A percentile compares a stretch with the other conserved stretches of the same genome.
These are phyloP conservation scores for Phalaenopsis hybrid DNA, from an alignment of 116 monocot genomes.

Conservation along the genomic window DNA sequence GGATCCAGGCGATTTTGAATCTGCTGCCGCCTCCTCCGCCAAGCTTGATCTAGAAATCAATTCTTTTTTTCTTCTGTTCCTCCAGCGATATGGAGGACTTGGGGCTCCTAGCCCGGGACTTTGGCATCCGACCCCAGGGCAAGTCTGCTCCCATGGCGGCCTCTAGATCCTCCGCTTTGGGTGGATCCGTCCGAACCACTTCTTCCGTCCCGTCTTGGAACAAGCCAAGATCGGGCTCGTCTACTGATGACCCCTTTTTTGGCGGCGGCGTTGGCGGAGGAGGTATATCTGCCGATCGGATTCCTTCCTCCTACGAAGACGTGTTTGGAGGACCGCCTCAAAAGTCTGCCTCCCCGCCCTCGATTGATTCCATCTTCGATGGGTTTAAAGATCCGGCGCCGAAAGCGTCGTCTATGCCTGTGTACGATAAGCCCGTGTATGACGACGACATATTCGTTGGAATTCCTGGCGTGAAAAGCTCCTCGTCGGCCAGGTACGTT, in stretches of 20 bases:
- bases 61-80: not conserved
- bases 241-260: constrained; percentile 6
- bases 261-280: constrained; percentile 1
- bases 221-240: constrained; percentile 14
- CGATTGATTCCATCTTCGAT: constrained; percentile 37
- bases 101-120: constrained; percentile 51
- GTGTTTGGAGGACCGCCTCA: constrained; percentile 21
- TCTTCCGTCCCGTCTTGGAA: constrained; percentile 4
- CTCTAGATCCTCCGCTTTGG: constrained; percentile 16
- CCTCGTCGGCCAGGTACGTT: constrained; percentile 33
- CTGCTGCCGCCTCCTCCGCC: not conserved
- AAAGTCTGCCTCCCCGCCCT: constrained; percentile 12
- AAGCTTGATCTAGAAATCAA: not conserved
- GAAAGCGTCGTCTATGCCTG: constrained; percentile 29
- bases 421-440: constrained; percentile 77
- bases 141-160: constrained; percentile 63
- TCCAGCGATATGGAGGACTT: constrained; percentile 50
- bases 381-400: constrained; percentile 13
- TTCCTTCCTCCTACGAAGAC: constrained; percentile 21
- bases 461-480: constrained; percentile 61
- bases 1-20: not conserved
- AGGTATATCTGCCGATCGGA: not conserved
- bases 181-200: constrained; percentile 1
- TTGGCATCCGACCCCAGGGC: constrained; percentile 56
- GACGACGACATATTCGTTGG: constrained; percentile 93